Conservation (phyloP, 2,329 filamentous ascomycete species). For the Aureobasidium sp. region DNA sequence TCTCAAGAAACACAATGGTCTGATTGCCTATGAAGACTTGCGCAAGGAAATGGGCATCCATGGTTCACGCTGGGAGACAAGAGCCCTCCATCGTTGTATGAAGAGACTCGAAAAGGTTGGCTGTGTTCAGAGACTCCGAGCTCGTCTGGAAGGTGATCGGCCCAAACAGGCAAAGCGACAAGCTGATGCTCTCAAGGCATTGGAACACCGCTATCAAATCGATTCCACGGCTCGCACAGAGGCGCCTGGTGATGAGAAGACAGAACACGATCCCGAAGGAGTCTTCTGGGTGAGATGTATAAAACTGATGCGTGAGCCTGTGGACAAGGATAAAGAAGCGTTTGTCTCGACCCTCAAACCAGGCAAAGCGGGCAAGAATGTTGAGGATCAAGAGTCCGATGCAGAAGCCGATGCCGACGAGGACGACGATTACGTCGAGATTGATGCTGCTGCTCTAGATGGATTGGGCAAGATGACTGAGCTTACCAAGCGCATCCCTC, state of each 20-base stretch:
- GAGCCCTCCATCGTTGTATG: constrained; percentile 34
- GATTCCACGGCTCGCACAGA: background rate
- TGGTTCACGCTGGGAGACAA: constrained; percentile 32
- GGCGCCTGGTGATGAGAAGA: background rate
- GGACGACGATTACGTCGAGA: constrained; percentile 26
- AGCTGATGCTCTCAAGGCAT: background rate
- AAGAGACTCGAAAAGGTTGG: constrained; percentile 35
- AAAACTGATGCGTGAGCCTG: constrained; percentile 35
- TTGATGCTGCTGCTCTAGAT: constrained; percentile 16
- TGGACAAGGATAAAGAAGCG: constrained; percentile 24
- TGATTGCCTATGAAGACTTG: constrained; percentile 48
- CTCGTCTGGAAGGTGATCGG: constrained; percentile 20
- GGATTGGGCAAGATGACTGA: background rate
- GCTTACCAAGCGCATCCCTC: constrained; percentile 32
- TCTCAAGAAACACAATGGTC: constrained; percentile 42
- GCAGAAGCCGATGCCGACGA: constrained; percentile 14
- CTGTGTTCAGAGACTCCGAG: constrained; percentile 34
- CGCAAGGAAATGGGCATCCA: constrained; percentile 38
- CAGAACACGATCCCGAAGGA: constrained; percentile 3
- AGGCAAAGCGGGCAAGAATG: constrained; percentile 1
- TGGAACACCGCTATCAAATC: background rate
- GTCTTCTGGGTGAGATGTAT: constrained; percentile 32
- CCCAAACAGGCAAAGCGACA: background rate
- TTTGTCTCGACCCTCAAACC: constrained; percentile 19
- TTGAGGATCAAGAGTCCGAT: constrained; percentile 19